phyloP scores from a whole-genome alignment of 768 basidiomycete genomes.

The Termitomyces sp. region DNA sequence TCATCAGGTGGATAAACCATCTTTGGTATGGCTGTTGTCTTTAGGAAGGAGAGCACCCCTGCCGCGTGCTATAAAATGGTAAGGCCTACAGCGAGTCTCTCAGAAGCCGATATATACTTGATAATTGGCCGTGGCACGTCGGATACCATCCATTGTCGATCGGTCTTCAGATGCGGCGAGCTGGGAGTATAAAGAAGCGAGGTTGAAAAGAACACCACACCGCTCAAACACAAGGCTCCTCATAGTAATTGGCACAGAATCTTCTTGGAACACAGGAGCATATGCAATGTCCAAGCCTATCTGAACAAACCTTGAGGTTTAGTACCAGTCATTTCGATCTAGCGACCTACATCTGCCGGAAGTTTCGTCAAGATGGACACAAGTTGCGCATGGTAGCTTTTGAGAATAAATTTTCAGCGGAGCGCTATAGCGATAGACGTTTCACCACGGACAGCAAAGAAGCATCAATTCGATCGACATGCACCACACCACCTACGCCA shows the following conservation, averaged over 20 bases:
- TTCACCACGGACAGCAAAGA: slow-evolving; percentile 49
- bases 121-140: slow-evolving; percentile 65
- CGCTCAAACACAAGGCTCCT: slow-evolving; percentile 81
- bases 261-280: slow-evolving; percentile 61
- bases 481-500: slow-evolving; percentile 42
- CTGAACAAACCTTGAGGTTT: slow-evolving; percentile 27
- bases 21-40: slow-evolving; percentile 46
- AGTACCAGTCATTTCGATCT: neutral
- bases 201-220: slow-evolving; percentile 75
- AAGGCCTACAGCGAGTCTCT: neutral
- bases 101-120: slow-evolving; percentile 43
- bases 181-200: slow-evolving; percentile 82
- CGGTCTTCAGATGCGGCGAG: slow-evolving; percentile 71
- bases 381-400: slow-evolving; percentile 90
- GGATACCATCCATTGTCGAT: slow-evolving; percentile 73
- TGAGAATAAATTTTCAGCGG: slow-evolving; percentile 8
- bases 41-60: slow-evolving; percentile 63
- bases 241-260: slow-evolving; percentile 53
- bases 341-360: slow-evolving; percentile 59
- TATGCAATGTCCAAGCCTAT: slow-evolving; percentile 73
- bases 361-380: slow-evolving; percentile 80
- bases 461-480: slow-evolving; percentile 50
- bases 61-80: slow-evolving; percentile 51
- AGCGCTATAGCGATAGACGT: neutral
- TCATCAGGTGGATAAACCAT: slow-evolving; percentile 41